phyloP scores from a whole-genome alignment of 768 basidiomycete genomes.

The Tylopilus balloui region DNA sequence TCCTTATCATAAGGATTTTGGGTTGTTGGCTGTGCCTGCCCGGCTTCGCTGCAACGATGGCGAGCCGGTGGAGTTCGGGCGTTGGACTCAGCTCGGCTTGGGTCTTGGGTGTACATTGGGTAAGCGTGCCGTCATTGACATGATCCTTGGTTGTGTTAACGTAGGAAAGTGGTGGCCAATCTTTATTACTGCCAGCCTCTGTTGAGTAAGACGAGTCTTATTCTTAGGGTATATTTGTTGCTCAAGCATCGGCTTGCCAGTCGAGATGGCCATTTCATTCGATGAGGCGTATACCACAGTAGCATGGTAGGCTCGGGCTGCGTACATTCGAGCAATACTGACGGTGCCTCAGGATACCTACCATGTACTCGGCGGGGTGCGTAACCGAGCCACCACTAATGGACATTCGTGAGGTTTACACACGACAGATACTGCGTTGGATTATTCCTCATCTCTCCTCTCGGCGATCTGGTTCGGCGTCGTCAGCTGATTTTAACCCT shows the following conservation, averaged over 20 bases:
- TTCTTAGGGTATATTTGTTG: neutral
- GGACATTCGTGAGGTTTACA: neutral
- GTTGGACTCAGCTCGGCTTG: constrained; percentile 43
- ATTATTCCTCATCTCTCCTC: constrained; percentile 41
- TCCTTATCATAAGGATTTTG: constrained; percentile 34
- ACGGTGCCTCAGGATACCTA: constrained; percentile 47
- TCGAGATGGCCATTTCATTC: constrained; percentile 37
- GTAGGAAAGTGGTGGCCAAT: constrained; percentile 47
- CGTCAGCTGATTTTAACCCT: constrained; percentile 38
- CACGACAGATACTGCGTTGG: constrained; percentile 23
- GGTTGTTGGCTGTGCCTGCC: constrained; percentile 45
- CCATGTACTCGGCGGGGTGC: constrained; percentile 65
- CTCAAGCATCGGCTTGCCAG: constrained; percentile 4
- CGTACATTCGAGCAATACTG: neutral
- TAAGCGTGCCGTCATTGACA: constrained; percentile 19
- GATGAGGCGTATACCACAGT: constrained; percentile 31
- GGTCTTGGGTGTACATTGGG: constrained; percentile 45
- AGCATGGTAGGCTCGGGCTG: constrained; percentile 23
- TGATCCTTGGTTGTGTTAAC: neutral
- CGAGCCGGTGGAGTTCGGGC: constrained; percentile 34
- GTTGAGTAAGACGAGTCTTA: constrained; percentile 45
- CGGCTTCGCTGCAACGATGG: constrained; percentile 39
- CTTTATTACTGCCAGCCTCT: constrained; percentile 82
- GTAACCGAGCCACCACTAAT: constrained; percentile 2
- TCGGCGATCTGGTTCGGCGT: constrained; percentile 44